These are phyloP conservation scores for Canavalia gladiata DNA, from an alignment of 306 rosid genomes.

Conservation along the genomic window DNA sequence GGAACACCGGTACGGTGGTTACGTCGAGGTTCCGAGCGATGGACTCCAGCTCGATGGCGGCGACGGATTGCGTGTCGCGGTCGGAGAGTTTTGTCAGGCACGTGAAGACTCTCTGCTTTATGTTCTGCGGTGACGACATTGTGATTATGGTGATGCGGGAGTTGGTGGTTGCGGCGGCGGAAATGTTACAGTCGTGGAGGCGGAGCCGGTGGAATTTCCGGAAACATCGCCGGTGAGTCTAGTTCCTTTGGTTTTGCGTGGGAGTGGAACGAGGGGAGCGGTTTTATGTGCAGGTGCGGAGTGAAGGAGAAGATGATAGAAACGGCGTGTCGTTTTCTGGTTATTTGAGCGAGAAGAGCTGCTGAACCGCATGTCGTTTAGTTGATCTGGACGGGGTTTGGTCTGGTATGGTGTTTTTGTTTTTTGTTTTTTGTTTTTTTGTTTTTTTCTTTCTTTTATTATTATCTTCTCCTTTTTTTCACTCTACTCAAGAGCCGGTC, in stretches of 20 bases:
- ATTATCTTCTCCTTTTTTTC: conserved; percentile 26
- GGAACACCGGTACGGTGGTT: conserved; percentile 64
- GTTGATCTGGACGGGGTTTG: neutral
- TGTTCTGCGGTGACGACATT: conserved; percentile 71
- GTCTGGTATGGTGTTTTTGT: neutral
- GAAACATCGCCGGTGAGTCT: conserved; percentile 64
- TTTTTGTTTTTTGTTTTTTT: neutral
- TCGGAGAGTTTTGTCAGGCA: conserved; percentile 96
- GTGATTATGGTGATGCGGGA: conserved; percentile 8
- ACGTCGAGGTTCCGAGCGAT: conserved; percentile 76
- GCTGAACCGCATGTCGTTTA: conserved; percentile 48
- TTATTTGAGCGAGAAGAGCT: neutral
- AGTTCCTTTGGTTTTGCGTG: conserved; percentile 23
- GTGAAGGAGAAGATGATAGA: conserved; percentile 37
- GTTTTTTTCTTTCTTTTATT: neutral
- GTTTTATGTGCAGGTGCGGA: conserved; percentile 39
- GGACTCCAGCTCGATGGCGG: conserved; percentile 74
- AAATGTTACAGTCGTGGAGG: conserved; percentile 23
- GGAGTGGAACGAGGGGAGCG: conserved; percentile 6
- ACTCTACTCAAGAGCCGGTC: conserved; percentile 48
- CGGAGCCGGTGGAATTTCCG: conserved; percentile 53
- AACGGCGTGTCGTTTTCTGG: conserved; percentile 50
- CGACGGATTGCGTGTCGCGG: conserved; percentile 86
- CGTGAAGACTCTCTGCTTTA: conserved; percentile 80
- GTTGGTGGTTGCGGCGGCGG: neutral